Base-by-base conservation (phyloP, 1,284 basidiomycete genomes). In the Microbotryum scabiosae region DNA sequence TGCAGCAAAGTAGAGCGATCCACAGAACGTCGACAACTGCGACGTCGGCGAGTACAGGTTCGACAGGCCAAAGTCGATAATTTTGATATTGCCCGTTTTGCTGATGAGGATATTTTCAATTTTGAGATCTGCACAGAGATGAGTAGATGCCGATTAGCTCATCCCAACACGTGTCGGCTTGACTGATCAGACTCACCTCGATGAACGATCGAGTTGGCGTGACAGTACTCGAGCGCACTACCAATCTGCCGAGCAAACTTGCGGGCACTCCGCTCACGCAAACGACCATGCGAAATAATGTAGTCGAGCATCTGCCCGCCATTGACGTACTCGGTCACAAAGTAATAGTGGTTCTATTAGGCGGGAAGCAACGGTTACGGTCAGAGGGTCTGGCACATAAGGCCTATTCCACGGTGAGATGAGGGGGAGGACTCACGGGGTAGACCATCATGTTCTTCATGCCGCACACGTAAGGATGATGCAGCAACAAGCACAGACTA, bases 261-360 rank as follows among this genome's bases (percentile, higher is more conserved):
- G 70, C 94, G 81, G 5, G 94, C 94, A 41, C 92, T 90, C 59
- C 94, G 84, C 76, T 98, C 96, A 41, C 94, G 81, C 64, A 98
- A 81, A 44, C 93, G 82, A n/a, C 94, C 94, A 73, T 98, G 96
- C 70, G 88, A 88, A 78, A 98, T 98, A 79, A 98, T 98, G 76
- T 97, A 98, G 82, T 98, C 94, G 68, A 98, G 85, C 90, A 98
- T 96, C 79, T 98, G 94, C 0, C 96, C 94, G 51, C 96, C 94
- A 71, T 93, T 93, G 76, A 98, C 90, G 76, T 97, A 97, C 76
- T 98, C 94, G 75, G 89, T 92, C 5, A 97, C 89, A 91, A 98
- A 97, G 80, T 98, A 97, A 77, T 97, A 97, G 77, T 98, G 94
- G 73, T 94, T 86, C 63, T 70, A 41, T 16, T 12, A 6, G 2